These are phyloP conservation scores for Misopates orontium DNA, from an alignment of 257 asterid species.

Conservation along the genomic window DNA sequence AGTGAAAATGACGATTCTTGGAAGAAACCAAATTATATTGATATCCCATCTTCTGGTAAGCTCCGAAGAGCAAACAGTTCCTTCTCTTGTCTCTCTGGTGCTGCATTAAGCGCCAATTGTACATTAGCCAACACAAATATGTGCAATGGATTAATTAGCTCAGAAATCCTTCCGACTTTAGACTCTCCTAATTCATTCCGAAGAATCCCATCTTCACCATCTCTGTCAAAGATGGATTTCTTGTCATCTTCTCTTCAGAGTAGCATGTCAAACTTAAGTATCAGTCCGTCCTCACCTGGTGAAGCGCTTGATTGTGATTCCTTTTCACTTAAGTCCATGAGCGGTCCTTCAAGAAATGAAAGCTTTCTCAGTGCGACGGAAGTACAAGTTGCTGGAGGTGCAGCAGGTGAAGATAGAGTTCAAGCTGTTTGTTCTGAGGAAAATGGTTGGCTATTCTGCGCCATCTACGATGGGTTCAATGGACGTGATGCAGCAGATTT, in stretches of 20 bases:
- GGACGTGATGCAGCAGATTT: constrained; percentile 98
- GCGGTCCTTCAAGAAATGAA: constrained; percentile 57
- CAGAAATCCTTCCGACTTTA: constrained; percentile 76
- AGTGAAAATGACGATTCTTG: constrained; percentile 36
- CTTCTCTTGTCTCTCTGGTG: constrained; percentile 91
- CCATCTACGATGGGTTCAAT: constrained; percentile 85
- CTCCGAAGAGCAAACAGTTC: constrained; percentile 63
- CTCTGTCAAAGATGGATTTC: constrained; percentile 60
- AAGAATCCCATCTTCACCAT: constrained; percentile 73
- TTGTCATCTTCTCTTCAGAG: constrained; percentile 80
- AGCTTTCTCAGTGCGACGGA: constrained; percentile 69
- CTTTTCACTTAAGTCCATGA: constrained; percentile 50
- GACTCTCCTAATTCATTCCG: constrained; percentile 94
- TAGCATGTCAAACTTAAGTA: constrained; percentile 71
- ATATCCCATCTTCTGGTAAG: constrained; percentile 50
- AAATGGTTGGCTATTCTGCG: constrained; percentile 90
- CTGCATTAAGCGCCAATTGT: constrained; percentile 88
- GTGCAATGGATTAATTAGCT: constrained; percentile 85
- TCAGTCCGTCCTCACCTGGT: constrained; percentile 73
- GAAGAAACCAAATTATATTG: constrained; percentile 52
- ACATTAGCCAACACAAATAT: constrained; percentile 93
- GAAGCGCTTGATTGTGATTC: constrained; percentile 58
- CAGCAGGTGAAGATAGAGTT: constrained; percentile 97
- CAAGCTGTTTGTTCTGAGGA: constrained; percentile 98
- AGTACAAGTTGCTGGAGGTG: constrained; percentile 92